Conservation (phyloP, 495 filamentous ascomycete genomes). For the Hypoxylon trugodes region DNA sequence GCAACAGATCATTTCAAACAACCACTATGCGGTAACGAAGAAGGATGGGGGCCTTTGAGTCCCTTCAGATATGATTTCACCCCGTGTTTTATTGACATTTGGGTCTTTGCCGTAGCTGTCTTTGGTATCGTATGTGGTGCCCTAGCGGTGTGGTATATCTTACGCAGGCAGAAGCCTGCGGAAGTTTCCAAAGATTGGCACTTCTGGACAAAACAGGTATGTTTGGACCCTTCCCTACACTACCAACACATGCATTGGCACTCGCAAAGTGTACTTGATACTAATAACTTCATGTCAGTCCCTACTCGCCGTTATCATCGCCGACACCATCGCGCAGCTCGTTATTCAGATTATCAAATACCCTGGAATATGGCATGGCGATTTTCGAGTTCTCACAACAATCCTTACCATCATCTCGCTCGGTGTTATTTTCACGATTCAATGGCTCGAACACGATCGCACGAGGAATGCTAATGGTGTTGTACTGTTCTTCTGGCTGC, state of each 20-base stretch:
- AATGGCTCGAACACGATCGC: slow-evolving; percentile 91
- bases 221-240: slow-evolving; percentile 38
- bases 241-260: not conserved
- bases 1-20: slow-evolving; percentile 58
- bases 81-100: slow-evolving; percentile 93
- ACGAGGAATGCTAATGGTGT: slow-evolving; percentile 91
- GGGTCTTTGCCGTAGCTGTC: slow-evolving; percentile 76
- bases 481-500: slow-evolving; percentile 95
- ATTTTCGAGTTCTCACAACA: slow-evolving; percentile 94
- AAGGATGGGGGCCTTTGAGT: slow-evolving; percentile 96
- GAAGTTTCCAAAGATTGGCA: slow-evolving; percentile 88
- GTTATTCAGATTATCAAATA: slow-evolving; percentile 79
- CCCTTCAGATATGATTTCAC: slow-evolving; percentile 88
- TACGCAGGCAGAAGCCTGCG: slow-evolving; percentile 66
- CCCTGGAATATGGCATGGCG: slow-evolving; percentile 72
- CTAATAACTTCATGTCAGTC: slow-evolving; percentile 57
- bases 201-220: slow-evolving; percentile 89
- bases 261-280: slow-evolving; percentile 5
- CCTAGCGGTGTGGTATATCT: slow-evolving; percentile 75
- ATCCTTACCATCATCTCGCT: slow-evolving; percentile 79
- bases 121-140: slow-evolving; percentile 80
- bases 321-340: slow-evolving; percentile 75
- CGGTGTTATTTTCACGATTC: slow-evolving; percentile 80
- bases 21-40: slow-evolving; percentile 82
- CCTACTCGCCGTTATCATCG: slow-evolving; percentile 73